Evolutionary conservation across 805 yeast genomes (phyloP).

Genomic region (Pichia thaimueangensis): DNA sequence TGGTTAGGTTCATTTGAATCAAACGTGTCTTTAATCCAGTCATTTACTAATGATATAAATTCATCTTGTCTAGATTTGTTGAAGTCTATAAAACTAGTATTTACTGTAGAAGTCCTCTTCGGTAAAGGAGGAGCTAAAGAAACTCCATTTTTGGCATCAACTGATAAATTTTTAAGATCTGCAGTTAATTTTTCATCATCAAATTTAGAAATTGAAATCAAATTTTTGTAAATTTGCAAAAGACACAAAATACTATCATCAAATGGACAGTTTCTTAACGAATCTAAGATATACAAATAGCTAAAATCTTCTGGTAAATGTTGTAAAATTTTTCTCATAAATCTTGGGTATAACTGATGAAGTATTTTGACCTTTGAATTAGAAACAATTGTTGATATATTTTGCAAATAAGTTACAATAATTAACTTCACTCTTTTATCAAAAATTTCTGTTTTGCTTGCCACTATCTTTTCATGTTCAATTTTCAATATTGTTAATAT

Average conservation of each 20-base stretch:
- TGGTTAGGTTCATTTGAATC: neutral
- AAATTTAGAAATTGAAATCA: conserved; percentile 37
- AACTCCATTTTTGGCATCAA: neutral
- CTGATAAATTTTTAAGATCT: neutral
- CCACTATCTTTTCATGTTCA: neutral
- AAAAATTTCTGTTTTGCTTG: neutral
- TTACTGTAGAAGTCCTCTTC: conserved; percentile 19
- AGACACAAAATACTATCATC: conserved; percentile 52
- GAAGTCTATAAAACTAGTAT: conserved; percentile 42
- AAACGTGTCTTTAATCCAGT: conserved; percentile 34
- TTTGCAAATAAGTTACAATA: conserved; percentile 23
- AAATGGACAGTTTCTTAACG: conserved; percentile 51
- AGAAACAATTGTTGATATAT: conserved; percentile 17
- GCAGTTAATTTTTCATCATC: conserved; percentile 9
- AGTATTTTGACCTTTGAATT: conserved; percentile 8
- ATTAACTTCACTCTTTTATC: conserved; percentile 1
- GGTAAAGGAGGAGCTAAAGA: neutral
- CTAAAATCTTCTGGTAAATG: conserved; percentile 48
- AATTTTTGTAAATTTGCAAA: conserved; percentile 64
- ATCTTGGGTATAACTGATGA: conserved; percentile 41
- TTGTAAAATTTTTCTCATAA: conserved; percentile 59
- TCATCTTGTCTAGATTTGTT: conserved; percentile 36
- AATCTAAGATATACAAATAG: conserved; percentile 56
- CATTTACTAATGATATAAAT: conserved; percentile 37
- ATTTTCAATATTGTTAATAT: conserved; percentile 4